Evolutionary conservation across 768 basidiomycete species (phyloP), one percentile per base, ranked within the genome.

Genomic region (Amanita fuliginea): DNA sequence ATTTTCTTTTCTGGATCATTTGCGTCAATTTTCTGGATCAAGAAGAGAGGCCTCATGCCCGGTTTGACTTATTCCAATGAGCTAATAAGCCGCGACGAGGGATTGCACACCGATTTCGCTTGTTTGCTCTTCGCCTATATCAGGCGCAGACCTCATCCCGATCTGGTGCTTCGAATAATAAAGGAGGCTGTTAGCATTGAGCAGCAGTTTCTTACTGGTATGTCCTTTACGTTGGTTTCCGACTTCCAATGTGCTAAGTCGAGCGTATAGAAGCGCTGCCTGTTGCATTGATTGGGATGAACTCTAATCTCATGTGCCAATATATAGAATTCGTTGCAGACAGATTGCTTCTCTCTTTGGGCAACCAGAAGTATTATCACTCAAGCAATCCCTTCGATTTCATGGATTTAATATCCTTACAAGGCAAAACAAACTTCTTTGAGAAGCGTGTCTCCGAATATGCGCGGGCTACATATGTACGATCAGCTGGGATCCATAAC

Each of bases 1-100:
- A 91, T 98, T 48, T 97, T 97, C 71, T 97, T 98, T 67, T 95
- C 91, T 0, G 95, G 90, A 1, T 90, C 88, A 2, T 94, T 95
- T 55, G 90, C 94, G 0, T 81, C 90, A 30, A 90, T 98, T 59
- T 98, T 97, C 67, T 97, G 94, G 95, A 62, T 98, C 56, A 98
- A 97, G 78, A 97, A 97, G 70, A 81, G 95, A 5, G 95, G 94
- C 4, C 73, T 97, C 16, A 96, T 96, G 93, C 94, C 94, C 18
- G 95, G 94, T 13, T 73, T 98, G 19, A 91, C 94, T 0, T 96
- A 95, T 67, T 96, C 93, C 13, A 98, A 98, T 60, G 95, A 98
- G 66, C 81, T 96, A 59, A 98, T 98, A 66, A 91, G 86, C 46
- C 82, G 94, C 13, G 95, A 98, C 57, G 95, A 98, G 66, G 95